Base-by-base conservation (phyloP, 2,329 filamentous ascomycete genomes). In the Colletotrichum sp. region DNA sequence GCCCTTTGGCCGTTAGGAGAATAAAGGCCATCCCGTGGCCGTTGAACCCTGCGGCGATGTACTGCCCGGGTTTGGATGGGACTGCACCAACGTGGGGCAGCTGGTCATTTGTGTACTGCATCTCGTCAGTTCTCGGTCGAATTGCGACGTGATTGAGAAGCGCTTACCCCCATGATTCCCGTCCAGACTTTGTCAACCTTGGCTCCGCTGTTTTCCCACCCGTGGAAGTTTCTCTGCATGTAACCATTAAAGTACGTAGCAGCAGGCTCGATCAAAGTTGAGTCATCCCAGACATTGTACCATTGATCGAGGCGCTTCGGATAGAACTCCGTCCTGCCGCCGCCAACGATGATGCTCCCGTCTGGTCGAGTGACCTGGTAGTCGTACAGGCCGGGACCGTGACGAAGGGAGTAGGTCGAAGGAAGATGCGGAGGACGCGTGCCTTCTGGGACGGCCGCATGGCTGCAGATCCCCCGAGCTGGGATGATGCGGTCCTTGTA, bases 401-500 rank as follows among this genome's bases (percentile, higher is more conserved):
- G 80, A 1, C 80, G 78, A 3, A 84, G 72, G 4, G 72, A 78
- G 62, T 83, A 84, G 1, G 76, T 80, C 55, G 79, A 76, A 13
- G 76, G 71, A 4, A 82, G 75, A 26, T 79, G 79, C 1, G 80
- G 80, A 3, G 76, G 76, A 3, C 34, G 13, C 0, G 49, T 63
- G 21, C 75, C 77, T 8, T 80, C 77, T 5, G 82, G 80, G 4
- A 77, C 78, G 18, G 67, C 75, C 13, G 84, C 82, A 5, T 78
- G 79, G 39, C 81, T 83, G 72, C 83, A 84, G 4, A 83, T 83
- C 2, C 91, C 93, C 55, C 92, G 88, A 4, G 90, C 88, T 0
- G 93, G 93, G 10, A 93, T 87, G 75, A 95, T 94, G 12, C 90
- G 88, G 75, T 89, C 87, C 8, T 86, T 83, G 80, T 93, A 94